Evolutionary conservation across 768 basidiomycete genomes (phyloP), one percentile per base, ranked within the genome.

Genomic region (Tremella mesenterica): DNA sequence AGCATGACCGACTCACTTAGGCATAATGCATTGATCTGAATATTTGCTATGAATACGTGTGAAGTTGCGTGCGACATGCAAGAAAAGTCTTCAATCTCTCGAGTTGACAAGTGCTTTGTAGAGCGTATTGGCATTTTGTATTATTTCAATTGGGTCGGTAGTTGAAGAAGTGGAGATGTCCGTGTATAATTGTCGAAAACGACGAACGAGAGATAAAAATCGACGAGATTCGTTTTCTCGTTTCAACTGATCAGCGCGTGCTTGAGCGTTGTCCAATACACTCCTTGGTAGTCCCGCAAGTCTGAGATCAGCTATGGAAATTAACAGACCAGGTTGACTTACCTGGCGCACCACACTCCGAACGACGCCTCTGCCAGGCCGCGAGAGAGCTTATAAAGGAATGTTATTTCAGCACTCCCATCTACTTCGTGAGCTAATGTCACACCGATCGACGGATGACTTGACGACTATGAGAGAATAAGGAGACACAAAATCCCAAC

Each of bases 321-420:
- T 34, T 18, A 16, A 7, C 28, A 10, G 14, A 16, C 29, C 23
- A 7, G 25, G 1, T 3, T 10, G 12, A 51, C 65, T 55, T 27
- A 64, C 60, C 62, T 80, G 7, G 84, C 90, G 70, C 90, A 93
- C 76, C 93, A 91, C 8, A 95, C 83, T 10, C 91, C 91, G 67
- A 91, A 96, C 0, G 88, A 90, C 74, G 82, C 81, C 58, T 79
- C 76, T 3, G 88, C 85, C 30, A 89, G 75, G 10, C 91, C 90
- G 6, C 76, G 73, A 0, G 80, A 79, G 20, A 96, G 76, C 27
- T 75, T 79, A 73, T 93, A 99, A 27, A 95, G 74, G 74, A 97
- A 99, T 4, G 85, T 86, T 36, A 99, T 85, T 45, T 85, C 82
- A 21, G 85, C 78, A 21, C 78, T 79, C 5, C 89, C 86, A 66